Conservation (phyloP, 2,329 filamentous ascomycete species). For the Polytolypa hystricis region DNA sequence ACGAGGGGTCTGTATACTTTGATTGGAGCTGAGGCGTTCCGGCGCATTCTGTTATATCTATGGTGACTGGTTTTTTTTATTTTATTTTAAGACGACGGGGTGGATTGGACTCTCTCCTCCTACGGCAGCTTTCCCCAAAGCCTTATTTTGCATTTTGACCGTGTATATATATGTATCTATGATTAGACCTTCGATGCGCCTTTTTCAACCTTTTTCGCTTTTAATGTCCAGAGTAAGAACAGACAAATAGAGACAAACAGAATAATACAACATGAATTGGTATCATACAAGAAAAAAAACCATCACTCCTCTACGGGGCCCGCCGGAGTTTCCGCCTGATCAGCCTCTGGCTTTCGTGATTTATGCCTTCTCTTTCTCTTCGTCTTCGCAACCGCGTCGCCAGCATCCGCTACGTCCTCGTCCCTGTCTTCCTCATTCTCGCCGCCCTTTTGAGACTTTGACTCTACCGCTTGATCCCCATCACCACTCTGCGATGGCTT, state of each 20-base stretch:
- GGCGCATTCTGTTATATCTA: no score
- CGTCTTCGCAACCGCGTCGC: slow-evolving; percentile 9
- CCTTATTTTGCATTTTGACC: neutral
- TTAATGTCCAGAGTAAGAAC: neutral
- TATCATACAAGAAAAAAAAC: no score
- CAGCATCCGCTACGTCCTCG: slow-evolving; percentile 1
- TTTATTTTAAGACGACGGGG: neutral
- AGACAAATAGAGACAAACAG: neutral
- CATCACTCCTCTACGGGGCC: no score
- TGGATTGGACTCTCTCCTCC: neutral
- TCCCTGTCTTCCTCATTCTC: slow-evolving; percentile 1
- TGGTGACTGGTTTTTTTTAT: slow-evolving; percentile 3
- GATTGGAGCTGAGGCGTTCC: neutral
- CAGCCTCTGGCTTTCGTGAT: slow-evolving; percentile 5
- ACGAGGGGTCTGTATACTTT: neutral
- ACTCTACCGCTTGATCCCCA: slow-evolving; percentile 13
- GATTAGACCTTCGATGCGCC: neutral
- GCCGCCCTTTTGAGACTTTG: no score
- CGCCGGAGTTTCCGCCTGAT: neutral
- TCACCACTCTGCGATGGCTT: slow-evolving; percentile 10
- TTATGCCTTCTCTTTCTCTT: slow-evolving; percentile 16
- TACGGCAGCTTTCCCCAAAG: neutral
- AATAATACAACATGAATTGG: no score
- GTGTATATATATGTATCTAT: neutral
- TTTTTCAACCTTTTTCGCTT: neutral